A percentile compares a stretch with the other conserved stretches of the same genome.
Conservation (phyloP, 495 filamentous ascomycete genomes). For the Daldinia grandis region DNA sequence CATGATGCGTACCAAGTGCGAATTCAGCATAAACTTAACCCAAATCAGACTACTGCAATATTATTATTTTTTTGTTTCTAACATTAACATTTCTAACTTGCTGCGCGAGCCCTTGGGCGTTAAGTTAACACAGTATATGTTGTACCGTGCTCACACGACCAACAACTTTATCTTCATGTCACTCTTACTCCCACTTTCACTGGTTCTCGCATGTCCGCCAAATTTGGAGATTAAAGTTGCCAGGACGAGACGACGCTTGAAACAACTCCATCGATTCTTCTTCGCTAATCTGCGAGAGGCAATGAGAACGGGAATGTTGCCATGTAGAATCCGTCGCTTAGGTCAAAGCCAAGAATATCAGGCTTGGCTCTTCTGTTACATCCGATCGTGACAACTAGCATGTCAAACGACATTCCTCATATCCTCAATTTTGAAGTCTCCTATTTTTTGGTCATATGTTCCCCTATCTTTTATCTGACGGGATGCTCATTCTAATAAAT, state of each 20-base stretch:
- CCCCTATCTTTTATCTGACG: not conserved
- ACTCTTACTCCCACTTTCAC: no score
- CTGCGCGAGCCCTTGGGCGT: not conserved
- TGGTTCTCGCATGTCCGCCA: no score
- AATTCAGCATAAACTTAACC: not conserved
- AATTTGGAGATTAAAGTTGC: conserved; percentile 16
- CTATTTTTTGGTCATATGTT: not conserved
- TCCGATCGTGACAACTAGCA: conserved; percentile 2
- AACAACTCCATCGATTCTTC: conserved; percentile 17
- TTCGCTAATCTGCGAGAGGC: conserved; percentile 13
- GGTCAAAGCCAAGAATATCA: not conserved
- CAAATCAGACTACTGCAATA: not conserved
- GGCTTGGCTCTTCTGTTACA: not conserved
- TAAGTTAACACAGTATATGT: not conserved
- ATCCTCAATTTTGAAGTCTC: not conserved
- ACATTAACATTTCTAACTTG: not conserved
- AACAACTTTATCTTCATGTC: not conserved
- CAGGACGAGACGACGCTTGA: conserved; percentile 25
- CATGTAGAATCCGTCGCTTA: not conserved
- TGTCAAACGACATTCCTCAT: not conserved
- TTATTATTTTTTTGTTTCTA: not conserved
- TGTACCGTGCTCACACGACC: not conserved
- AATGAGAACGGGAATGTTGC: not conserved
- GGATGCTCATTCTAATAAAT: not conserved
- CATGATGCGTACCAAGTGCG: not conserved